These are phyloP conservation scores for Porogramme epimiltina DNA, from an alignment of 1,284 basidiomycete genomes.

Conservation along the genomic window DNA sequence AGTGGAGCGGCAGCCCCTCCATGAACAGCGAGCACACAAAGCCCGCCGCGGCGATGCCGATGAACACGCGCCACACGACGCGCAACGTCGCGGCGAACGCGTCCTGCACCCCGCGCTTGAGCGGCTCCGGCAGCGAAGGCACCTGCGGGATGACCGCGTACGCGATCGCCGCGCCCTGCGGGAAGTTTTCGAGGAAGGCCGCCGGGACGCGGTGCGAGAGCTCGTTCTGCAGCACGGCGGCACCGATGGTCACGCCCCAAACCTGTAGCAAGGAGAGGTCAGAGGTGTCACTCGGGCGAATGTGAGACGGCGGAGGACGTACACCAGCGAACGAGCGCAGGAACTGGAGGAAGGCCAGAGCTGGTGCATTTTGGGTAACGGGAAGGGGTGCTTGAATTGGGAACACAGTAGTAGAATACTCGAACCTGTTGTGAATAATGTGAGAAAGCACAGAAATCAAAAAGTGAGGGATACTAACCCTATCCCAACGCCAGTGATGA, in stretches of 20 bases:
- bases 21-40: conserved; percentile 8
- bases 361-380: conserved; percentile 28
- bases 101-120: conserved; percentile 9
- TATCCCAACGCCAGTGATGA: too few species aligned
- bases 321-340: conserved; percentile 29
- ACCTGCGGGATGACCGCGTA: conserved; percentile 18
- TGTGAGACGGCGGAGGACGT: neutral
- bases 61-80: conserved; percentile 15
- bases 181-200: conserved; percentile 9
- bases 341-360: conserved; percentile 34
- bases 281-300: neutral
- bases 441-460: too few species aligned
- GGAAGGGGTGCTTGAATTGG: conserved; percentile 38
- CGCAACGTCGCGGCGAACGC: conserved; percentile 14
- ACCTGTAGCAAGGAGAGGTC: conserved; percentile 4
- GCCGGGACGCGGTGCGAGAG: conserved; percentile 11
- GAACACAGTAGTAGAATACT: conserved; percentile 30
- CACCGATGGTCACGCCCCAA: conserved; percentile 18
- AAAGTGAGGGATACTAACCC: too few species aligned
- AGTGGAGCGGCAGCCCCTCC: conserved; percentile 9
- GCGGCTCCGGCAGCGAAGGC: conserved; percentile 1
- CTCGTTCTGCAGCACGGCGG: conserved; percentile 16
- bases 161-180: conserved; percentile 16
- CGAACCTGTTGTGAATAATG: too few species aligned
- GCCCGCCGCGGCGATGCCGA: conserved; percentile 10